Conservation (phyloP, 1,284 basidiomycete species). For the Boletus sp. region DNA sequence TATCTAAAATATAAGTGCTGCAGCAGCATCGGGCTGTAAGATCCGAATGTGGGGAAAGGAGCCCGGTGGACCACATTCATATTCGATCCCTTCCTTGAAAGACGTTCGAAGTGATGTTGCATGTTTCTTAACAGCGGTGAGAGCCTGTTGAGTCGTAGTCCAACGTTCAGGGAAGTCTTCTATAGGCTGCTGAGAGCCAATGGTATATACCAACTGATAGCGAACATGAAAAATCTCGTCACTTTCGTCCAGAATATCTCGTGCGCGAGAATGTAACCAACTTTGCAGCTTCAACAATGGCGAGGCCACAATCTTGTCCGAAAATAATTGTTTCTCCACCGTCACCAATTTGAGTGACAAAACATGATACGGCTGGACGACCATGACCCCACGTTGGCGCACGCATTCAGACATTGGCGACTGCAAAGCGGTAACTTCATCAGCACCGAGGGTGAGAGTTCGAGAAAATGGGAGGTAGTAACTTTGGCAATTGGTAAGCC, state of each 20-base stretch:
- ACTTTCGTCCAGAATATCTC: constrained; percentile 50
- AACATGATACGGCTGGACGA: constrained; percentile 56
- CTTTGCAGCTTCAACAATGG: constrained; percentile 20
- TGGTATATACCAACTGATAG: constrained; percentile 49
- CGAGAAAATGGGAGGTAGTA: constrained; percentile 52
- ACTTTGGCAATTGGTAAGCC: constrained; percentile 48
- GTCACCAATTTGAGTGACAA: constrained; percentile 42
- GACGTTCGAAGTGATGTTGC: constrained; percentile 5
- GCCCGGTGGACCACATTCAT: constrained; percentile 12
- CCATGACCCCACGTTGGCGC: constrained; percentile 43
- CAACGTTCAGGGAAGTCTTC: constrained; percentile 52
- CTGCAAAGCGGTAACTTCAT: constrained; percentile 21
- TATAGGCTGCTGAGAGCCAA: constrained; percentile 44
- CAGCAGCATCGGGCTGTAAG: constrained; percentile 19
- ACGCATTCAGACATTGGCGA: constrained; percentile 44
- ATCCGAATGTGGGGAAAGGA: constrained; percentile 42
- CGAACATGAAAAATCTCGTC: constrained; percentile 45
- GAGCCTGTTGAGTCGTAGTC: constrained; percentile 46
- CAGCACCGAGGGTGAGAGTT: constrained; percentile 20
- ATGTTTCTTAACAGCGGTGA: constrained; percentile 30
- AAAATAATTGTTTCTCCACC: constrained; percentile 26
- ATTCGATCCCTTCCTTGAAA: constrained; percentile 16
- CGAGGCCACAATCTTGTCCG: background rate
- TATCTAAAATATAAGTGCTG: constrained; percentile 2
- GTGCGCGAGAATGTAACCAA: constrained; percentile 35